Base-by-base conservation (phyloP, 352 stramenopile genomes). In the Globisporangium polare region DNA sequence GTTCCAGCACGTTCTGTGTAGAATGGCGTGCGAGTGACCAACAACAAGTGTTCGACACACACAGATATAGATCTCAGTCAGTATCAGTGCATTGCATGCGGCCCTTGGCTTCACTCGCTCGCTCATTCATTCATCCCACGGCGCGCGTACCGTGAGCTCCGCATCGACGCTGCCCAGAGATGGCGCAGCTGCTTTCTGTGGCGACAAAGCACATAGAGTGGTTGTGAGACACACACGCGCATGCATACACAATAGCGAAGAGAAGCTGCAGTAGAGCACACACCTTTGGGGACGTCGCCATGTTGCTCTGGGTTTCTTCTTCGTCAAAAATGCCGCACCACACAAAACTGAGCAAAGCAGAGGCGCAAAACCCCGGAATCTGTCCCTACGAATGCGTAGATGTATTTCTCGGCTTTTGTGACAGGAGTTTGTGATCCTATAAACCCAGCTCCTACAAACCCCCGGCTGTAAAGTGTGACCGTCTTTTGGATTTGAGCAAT, bases 1-100 rank as follows among this genome's bases (percentile, higher is more conserved):
- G 77, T 27, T 42, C 61, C 43, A 85, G 45, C 43, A 90, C 72
- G 57, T 68, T 73, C 80, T 90, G 37, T n/a, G n/a, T n/a, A n/a
- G n/a, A n/a, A n/a, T 0, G 54, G 55, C 15, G 5, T n/a, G n/a
- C n/a, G n/a, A n/a, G n/a, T n/a, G n/a, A 39, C 33, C 37, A 22
- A 24, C 15, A 53, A 8, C 5, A 17, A 35, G 24, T 22, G 39
- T 45, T 45, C 3, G 33, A 39, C 15, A 39, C 33, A 39, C n/a
- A n/a, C n/a, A 33, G 29, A 7, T 39, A 39, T 7, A 39, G 33
- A 17, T 12, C 5, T 33, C 22, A n/a, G 47, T 53, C 6, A 37
- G 47, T 24, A 7, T 27, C 5, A 17, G 13, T 52, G 45, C 22
- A 9, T 33, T 52, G 24, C 20, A 18, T 35, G 15, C 33, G 33